Base-by-base conservation (phyloP, 2,329 filamentous ascomycete genomes). In the Trichoderma sp. region DNA sequence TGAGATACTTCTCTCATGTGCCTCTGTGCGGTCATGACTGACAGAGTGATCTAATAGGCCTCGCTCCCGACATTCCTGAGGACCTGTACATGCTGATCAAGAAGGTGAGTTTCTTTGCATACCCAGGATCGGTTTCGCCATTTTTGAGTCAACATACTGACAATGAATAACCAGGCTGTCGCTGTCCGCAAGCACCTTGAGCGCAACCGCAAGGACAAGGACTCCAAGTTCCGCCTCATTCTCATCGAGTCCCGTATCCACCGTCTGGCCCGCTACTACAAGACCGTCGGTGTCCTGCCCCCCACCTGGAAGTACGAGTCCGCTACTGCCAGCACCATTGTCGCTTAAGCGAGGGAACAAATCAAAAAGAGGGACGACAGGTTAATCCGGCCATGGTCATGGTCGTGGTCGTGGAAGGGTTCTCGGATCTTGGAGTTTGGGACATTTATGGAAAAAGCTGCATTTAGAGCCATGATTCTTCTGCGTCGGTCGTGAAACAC, bases 81-180 rank as follows among this genome's bases (percentile, higher is more conserved):
- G 95, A 99, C 84, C 90, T 98, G 74, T 99, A 98, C 90, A 96
- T 97, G 91, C 87, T 98, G 82, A 98, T 98, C 92, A 97, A 97
- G 91, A 99, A 99, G 93, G 94, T 96, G 80, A 68, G 65, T 26
- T 76, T 63, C 21, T 39, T 60, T 45, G n/a, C 19, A 2, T n/a
- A 12, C 41, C n/a, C 39, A 19, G 3, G 14, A 17, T 6, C 14
- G 14, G 12, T 26, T 43, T 9, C 1, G 1, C 1, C 24, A 3
- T 14, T 21, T 4, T 15, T 10, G 12, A 14, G 43, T 7, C 17
- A n/a, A 34, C 9, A 17, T 28, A 34, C 39, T 66, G 26, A 63
- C 26, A 21, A 7, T 21, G 14, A 45, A 39, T 24, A 17, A 9
- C 71, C 71, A 95, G 93, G 93, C 93, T 76, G 93, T 97, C 76